These are phyloP conservation scores for Chlamydomonas eustigma DNA, from an alignment of 139 green algal genomes.

Conservation along the genomic window DNA sequence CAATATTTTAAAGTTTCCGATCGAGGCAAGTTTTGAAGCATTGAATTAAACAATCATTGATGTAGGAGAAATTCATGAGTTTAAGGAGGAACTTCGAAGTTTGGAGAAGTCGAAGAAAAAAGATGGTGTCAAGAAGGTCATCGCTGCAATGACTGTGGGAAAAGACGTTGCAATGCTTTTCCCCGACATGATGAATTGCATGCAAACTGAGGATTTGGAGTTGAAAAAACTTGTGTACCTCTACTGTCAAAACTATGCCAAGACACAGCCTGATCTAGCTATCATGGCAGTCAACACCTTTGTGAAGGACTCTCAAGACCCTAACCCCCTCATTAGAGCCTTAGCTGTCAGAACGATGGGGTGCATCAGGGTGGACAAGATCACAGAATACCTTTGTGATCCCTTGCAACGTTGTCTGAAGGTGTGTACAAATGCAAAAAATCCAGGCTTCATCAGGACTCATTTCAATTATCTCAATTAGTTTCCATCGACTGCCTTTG, in stretches of 20 bases:
- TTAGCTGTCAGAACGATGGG: conserved; percentile 98
- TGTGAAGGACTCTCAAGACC: conserved; percentile 98
- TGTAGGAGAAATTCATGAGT: neutral
- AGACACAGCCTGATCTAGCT: conserved; percentile 95
- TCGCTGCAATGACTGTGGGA: conserved; percentile 97
- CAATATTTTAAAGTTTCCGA: neutral
- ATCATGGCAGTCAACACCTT: conserved; percentile 99
- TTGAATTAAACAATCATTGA: neutral
- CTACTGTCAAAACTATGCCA: conserved; percentile 99
- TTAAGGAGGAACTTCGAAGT: conserved; percentile 80
- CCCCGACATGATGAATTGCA: conserved; percentile 97
- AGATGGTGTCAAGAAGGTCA: conserved; percentile 97
- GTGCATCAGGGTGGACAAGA: conserved; percentile 98
- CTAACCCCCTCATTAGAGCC: conserved; percentile 94
- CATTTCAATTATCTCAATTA: no score
- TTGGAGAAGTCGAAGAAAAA: conserved; percentile 88
- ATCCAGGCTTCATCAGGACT: no score
- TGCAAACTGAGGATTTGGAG: conserved; percentile 84
- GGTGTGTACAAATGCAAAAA: no score
- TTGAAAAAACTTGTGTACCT: conserved; percentile 97
- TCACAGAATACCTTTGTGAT: conserved; percentile 99
- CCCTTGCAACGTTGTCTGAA: conserved; percentile 87
- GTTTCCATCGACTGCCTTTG: no score
- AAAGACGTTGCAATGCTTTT: conserved; percentile 95
- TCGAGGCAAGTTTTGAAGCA: neutral